Base-by-base conservation (phyloP, 192 early-diverging fungal species). In the Backusella psychrophila region DNA sequence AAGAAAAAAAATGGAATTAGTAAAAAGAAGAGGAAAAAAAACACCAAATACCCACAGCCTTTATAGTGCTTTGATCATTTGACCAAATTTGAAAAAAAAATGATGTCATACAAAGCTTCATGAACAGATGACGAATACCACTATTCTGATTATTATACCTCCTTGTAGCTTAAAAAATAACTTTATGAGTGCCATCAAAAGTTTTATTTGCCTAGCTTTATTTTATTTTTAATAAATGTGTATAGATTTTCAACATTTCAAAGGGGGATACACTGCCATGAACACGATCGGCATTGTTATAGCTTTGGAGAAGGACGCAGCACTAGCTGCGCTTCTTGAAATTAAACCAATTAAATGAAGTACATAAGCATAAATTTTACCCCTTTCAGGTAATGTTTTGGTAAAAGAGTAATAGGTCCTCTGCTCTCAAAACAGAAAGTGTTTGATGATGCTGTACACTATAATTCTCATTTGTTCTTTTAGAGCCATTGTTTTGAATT, bases 41-140 rank as follows among this genome's bases (percentile, higher is more conserved):
- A 33, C 11, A 71, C 23, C 21, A 42, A 42, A 70, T 70, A 31
- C 56, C 56, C 56, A 63, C 56, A 63, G 46, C 56, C 56, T 63
- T 63, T 63, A 63, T 63, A 63, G 23, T 63, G 56, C 56, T 63
- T 63, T 63, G 56, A 63, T 63, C 56, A 63, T 26, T 63, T 63
- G 56, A 63, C 26, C 56, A 29, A 33, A 21, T 63, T 29, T 63
- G 56, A 49, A 49, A 49, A 49, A 56, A 21, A 59, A 63, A 63
- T 63, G 56, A 63, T 63, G 56, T 63, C 56, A 63, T 63, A 63
- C 56, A 63, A 8, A 12, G 7, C 0, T 26, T 29, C 26, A 26
- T 63, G 56, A 29, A 63, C 56, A 63, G 56, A 63, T 63, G 56
- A 63, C 56, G 56, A 63, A 63, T 63, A 63, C 56, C 26, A 29